Evolutionary conservation across 2,329 filamentous ascomycete genomes (phyloP).

Genomic region (Claviceps digitariae): DNA sequence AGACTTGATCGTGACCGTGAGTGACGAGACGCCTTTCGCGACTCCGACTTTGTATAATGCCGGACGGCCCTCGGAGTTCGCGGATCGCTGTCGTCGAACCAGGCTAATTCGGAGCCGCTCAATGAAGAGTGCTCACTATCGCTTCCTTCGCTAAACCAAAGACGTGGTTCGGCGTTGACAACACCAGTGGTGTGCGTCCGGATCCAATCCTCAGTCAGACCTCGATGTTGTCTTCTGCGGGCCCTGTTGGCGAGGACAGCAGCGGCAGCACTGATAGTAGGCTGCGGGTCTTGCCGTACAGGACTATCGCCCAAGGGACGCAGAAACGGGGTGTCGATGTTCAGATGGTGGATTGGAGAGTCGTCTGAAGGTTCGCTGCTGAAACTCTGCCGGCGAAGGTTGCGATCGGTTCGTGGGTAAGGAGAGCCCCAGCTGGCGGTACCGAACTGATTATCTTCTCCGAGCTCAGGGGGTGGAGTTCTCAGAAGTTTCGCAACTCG

Average conservation of each 20-base stretch:
- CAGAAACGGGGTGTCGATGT: slow-evolving; percentile 48
- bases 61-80: slow-evolving; percentile 32
- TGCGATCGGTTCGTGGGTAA: slow-evolving; percentile 54
- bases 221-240: slow-evolving; percentile 42
- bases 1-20: slow-evolving; percentile 38
- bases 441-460: slow-evolving; percentile 32
- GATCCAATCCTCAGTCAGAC: slow-evolving; percentile 75
- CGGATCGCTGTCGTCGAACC: slow-evolving; percentile 34
- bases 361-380: slow-evolving; percentile 48
- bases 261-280: slow-evolving; percentile 38
- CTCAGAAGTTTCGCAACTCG: slow-evolving; percentile 41
- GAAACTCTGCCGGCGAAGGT: slow-evolving; percentile 36
- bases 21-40: slow-evolving; percentile 19
- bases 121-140: slow-evolving; percentile 64
- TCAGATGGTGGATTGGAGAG: slow-evolving; percentile 46
- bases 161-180: slow-evolving; percentile 53
- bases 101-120: slow-evolving; percentile 49
- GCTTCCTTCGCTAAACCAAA: slow-evolving; percentile 68
- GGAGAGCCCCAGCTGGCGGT: slow-evolving; percentile 89
- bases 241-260: slow-evolving; percentile 51
- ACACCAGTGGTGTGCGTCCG: slow-evolving; percentile 67
- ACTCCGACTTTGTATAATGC: slow-evolving; percentile 11
- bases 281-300: slow-evolving; percentile 15
- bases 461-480: slow-evolving; percentile 30
- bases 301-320: slow-evolving; percentile 35